Conservation (phyloP, 148 eudicot genomes). For the Nepenthes gracilis region DNA sequence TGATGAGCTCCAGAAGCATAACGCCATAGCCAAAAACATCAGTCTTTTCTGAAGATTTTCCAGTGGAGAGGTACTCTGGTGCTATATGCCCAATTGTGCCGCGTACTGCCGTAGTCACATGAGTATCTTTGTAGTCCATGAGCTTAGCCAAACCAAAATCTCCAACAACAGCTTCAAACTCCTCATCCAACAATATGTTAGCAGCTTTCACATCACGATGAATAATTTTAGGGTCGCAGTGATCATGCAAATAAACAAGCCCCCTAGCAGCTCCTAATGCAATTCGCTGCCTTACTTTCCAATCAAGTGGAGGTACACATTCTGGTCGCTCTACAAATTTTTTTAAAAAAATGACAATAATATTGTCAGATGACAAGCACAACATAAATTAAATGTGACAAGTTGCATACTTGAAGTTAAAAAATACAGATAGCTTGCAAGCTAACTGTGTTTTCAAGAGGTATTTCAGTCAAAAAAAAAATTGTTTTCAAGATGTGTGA, state of each 20-base stretch:
- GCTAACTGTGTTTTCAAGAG: too few species aligned
- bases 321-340: constrained; percentile 24
- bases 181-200: constrained; percentile 34
- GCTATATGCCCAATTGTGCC: constrained; percentile 45
- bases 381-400: background rate
- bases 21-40: constrained; percentile 49
- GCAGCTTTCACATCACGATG: constrained; percentile 50
- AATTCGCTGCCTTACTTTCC: constrained; percentile 32
- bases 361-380: background rate
- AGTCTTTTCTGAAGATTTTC: constrained; percentile 44
- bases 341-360: background rate
- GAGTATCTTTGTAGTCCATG: constrained; percentile 42
- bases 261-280: constrained; percentile 38
- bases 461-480: too few species aligned
- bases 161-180: constrained; percentile 41
- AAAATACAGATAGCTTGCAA: too few species aligned
- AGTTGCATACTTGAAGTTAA: too few species aligned
- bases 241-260: constrained; percentile 40
- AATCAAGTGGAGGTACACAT: constrained; percentile 22
- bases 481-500: too few species aligned
- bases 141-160: constrained; percentile 42
- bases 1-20: constrained; percentile 46
- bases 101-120: constrained; percentile 44
- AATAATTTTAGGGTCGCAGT: constrained; percentile 37
- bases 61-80: constrained; percentile 43